These are phyloP conservation scores for Fusarium transvaalense DNA, from an alignment of 2,329 filamentous ascomycete genomes.

Conservation along the genomic window DNA sequence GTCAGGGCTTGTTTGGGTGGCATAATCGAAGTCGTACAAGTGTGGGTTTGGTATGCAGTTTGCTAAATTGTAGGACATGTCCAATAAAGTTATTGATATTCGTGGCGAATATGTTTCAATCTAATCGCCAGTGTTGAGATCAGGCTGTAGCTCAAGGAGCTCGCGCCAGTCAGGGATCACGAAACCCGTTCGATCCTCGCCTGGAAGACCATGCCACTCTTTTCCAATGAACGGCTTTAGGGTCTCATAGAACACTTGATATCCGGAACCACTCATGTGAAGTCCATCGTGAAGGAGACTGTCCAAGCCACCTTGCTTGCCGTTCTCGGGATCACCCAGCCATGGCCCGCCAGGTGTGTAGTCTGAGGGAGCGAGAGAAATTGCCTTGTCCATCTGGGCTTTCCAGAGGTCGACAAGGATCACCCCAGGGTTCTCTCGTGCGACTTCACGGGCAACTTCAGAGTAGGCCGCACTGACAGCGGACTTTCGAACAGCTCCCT, in stretches of 20 bases:
- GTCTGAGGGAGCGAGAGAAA: constrained; percentile 67
- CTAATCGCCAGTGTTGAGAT: constrained; percentile 30
- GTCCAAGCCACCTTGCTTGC: constrained; percentile 64
- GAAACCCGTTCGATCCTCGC: constrained; percentile 56
- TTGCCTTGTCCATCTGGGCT: constrained; percentile 79
- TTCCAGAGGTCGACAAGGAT: constrained; percentile 84
- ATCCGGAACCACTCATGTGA: constrained; percentile 67
- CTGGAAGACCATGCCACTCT: constrained; percentile 55
- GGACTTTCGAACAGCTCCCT: constrained; percentile 59
- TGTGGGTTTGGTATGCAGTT: background rate
- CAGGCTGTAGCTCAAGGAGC: constrained; percentile 34
- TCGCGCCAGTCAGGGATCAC: constrained; percentile 64
- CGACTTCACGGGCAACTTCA: constrained; percentile 73
- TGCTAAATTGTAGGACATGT: background rate
- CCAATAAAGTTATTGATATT: background rate
- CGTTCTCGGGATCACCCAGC: constrained; percentile 64
- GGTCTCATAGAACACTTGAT: constrained; percentile 64
- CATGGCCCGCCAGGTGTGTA: constrained; percentile 62
- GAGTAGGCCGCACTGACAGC: constrained; percentile 69
- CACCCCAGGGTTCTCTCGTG: constrained; percentile 74
- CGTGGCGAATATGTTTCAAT: background rate
- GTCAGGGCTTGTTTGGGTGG: background rate
- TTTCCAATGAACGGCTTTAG: constrained; percentile 63
- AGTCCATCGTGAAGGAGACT: constrained; percentile 68
- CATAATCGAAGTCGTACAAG: background rate